Percentiles rank a stretch among this genome's conserved stretches.
These are phyloP conservation scores for Syzygium oleosum DNA, from an alignment of 345 rosid genomes.

Conservation along the genomic window DNA sequence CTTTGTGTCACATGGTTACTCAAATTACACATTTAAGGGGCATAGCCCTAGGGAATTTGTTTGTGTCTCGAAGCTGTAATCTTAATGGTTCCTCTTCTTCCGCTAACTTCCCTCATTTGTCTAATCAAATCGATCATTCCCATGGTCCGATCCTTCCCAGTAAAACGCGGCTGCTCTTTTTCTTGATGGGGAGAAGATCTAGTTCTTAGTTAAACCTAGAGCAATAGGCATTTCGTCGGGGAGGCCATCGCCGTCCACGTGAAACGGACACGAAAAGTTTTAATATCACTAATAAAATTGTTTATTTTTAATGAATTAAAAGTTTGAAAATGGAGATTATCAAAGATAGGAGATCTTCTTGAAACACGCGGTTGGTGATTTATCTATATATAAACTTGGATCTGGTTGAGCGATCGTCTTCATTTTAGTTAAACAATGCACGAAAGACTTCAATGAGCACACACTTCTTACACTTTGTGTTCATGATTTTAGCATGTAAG, in stretches of 20 bases:
- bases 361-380: background rate
- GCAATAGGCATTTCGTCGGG: background rate
- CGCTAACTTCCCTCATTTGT: too few relatives aligned
- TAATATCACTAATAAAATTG: background rate
- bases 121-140: too few relatives aligned
- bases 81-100: too few relatives aligned
- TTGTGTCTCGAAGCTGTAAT: too few relatives aligned
- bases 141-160: too few relatives aligned
- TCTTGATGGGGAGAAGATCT: too few relatives aligned
- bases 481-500: background rate
- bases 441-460: background rate
- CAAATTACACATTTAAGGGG: too few relatives aligned
- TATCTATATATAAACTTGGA: background rate
- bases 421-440: background rate
- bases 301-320: background rate
- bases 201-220: background rate
- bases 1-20: too few relatives aligned
- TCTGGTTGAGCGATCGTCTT: background rate
- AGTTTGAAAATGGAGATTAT: background rate
- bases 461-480: background rate
- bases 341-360: background rate
- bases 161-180: too few relatives aligned
- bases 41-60: too few relatives aligned
- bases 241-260: background rate
- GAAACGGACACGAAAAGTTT: background rate